A percentile compares a stretch with the other conserved stretches of the same genome.
These are phyloP conservation scores for Uromyces viciae-fabae DNA, from an alignment of 1,284 basidiomycete genomes.

Conservation along the genomic window DNA sequence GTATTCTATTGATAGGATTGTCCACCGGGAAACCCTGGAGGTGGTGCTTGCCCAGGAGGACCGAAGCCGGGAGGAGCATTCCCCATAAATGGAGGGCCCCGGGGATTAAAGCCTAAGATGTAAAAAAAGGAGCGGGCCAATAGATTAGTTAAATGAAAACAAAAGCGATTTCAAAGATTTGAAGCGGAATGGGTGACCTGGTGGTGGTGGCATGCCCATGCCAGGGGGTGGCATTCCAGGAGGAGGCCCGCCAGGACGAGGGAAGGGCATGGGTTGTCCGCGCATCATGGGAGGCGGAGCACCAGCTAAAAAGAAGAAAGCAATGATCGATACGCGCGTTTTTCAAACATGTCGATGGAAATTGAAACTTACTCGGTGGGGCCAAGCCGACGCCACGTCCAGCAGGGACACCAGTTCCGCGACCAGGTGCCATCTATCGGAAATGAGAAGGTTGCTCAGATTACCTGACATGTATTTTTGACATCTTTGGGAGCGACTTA, in stretches of 20 bases:
- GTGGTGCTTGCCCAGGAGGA: conserved; percentile 59
- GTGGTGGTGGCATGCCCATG: conserved; percentile 31
- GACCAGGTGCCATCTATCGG: conserved; percentile 73
- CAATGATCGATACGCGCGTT: conserved; percentile 46
- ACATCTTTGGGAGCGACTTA: conserved; percentile 53
- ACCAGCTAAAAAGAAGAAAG: conserved; percentile 51
- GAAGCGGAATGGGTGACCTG: not conserved
- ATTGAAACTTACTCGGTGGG: conserved; percentile 68
- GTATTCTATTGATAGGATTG: conserved; percentile 37
- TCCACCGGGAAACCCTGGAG: conserved; percentile 39
- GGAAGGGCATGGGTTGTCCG: conserved; percentile 77
- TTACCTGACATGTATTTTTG: conserved; percentile 1
- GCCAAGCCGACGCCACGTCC: conserved; percentile 96
- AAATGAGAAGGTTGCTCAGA: conserved; percentile 44
- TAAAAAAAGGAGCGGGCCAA: conserved; percentile 55
- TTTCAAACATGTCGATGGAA: conserved; percentile 47
- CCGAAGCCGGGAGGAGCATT: conserved; percentile 71
- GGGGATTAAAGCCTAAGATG: conserved; percentile 31
- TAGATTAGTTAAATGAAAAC: conserved; percentile 57
- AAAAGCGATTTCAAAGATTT: not conserved
- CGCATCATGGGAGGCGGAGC: conserved; percentile 59
- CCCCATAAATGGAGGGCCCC: conserved; percentile 54
- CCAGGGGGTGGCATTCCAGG: conserved; percentile 63
- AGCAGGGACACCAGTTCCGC: conserved; percentile 89
- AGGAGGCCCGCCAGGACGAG: conserved; percentile 63